Conservation (phyloP, 2,329 filamentous ascomycete species). For the Trichoderma sp. region DNA sequence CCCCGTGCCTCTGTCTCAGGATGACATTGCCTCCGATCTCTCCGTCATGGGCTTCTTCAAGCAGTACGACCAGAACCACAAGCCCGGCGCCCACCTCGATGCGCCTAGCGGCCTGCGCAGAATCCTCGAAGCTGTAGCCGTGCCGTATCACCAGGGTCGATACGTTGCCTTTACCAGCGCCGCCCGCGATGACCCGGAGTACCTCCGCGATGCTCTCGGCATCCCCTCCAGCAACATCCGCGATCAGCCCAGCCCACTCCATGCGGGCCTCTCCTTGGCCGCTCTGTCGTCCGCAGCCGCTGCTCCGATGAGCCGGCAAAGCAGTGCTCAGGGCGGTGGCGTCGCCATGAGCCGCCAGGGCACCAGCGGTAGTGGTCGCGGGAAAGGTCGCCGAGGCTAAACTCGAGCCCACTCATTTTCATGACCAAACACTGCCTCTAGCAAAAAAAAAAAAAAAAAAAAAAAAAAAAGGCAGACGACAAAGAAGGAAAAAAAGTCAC, state of each 20-base stretch:
- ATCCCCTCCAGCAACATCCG: slow-evolving; percentile 44
- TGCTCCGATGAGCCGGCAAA: slow-evolving; percentile 54
- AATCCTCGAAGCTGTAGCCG: slow-evolving; percentile 53
- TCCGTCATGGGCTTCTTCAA: slow-evolving; percentile 57
- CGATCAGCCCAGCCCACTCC: slow-evolving; percentile 38
- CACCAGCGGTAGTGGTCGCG: slow-evolving; percentile 48
- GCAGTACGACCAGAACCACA: slow-evolving; percentile 53
- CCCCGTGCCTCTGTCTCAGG: slow-evolving; percentile 47
- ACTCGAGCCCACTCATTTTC: background rate
- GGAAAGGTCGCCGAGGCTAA: slow-evolving; percentile 41
- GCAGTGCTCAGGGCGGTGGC: slow-evolving; percentile 51
- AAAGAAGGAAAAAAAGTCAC: background rate
- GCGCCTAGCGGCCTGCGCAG: slow-evolving; percentile 51
- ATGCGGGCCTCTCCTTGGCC: slow-evolving; percentile 25
- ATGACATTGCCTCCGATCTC: slow-evolving; percentile 54
- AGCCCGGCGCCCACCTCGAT: slow-evolving; percentile 55
- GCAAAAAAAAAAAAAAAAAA: too few species aligned
- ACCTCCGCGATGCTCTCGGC: slow-evolving; percentile 48
- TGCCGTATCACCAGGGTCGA: slow-evolving; percentile 45
- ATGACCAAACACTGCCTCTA: background rate
- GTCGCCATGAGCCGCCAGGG: slow-evolving; percentile 56
- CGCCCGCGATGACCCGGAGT: slow-evolving; percentile 47
- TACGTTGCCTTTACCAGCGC: slow-evolving; percentile 49
- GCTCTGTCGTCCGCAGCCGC: slow-evolving; percentile 38
- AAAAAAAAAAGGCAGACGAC: background rate